Percentiles rank a stretch among this genome's conserved stretches.
These are phyloP conservation scores for Cucurbita maxima DNA, from an alignment of 306 rosid species.

Conservation along the genomic window DNA sequence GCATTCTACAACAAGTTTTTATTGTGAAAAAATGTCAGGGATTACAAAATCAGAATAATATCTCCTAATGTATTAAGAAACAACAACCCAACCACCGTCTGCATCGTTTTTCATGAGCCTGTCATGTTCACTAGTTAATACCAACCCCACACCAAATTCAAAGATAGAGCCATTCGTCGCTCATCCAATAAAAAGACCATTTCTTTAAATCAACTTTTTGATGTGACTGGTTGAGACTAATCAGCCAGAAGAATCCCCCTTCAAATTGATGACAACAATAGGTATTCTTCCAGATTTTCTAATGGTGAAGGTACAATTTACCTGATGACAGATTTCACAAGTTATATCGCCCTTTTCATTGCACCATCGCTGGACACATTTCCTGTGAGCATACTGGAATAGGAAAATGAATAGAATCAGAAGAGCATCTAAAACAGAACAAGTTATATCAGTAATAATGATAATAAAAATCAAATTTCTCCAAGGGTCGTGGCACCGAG, in stretches of 20 bases:
- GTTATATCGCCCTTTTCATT: conserved; percentile 90
- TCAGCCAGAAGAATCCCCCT: neutral
- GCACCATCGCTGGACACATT: conserved; percentile 98
- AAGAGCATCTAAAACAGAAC: neutral
- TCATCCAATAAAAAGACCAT: neutral
- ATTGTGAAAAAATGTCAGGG: neutral
- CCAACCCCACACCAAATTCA: neutral
- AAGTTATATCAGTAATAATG: neutral
- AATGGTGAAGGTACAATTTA: conserved; percentile 12
- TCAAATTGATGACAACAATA: neutral
- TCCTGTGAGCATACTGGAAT: conserved; percentile 87
- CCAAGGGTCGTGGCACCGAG: neutral
- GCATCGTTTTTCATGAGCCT: neutral
- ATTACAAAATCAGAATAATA: neutral
- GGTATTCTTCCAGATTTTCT: neutral
- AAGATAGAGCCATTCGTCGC: neutral
- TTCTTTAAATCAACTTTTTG: neutral
- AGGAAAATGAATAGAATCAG: neutral
- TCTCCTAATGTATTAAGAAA: neutral
- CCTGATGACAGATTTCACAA: conserved; percentile 97
- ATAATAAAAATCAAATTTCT: neutral
- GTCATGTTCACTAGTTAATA: neutral
- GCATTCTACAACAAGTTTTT: neutral
- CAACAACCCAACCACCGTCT: neutral
- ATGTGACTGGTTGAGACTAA: neutral